Evolutionary conservation across 2,329 filamentous ascomycete genomes (phyloP).

Genomic region (Exophiala spinifera): DNA sequence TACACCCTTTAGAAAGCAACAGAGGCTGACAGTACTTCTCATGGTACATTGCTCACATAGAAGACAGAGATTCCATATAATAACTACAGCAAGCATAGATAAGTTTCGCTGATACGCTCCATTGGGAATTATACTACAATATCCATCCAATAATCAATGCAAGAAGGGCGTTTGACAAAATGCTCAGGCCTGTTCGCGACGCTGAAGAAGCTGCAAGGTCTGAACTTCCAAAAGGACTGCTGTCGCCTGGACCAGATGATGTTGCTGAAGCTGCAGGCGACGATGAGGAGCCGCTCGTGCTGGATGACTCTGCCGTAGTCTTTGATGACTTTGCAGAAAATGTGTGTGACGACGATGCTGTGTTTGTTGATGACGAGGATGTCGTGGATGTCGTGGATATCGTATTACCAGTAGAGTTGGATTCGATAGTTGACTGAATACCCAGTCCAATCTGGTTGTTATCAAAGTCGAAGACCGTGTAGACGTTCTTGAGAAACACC

Average conservation of each 20-base stretch:
- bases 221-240: constrained; percentile 18
- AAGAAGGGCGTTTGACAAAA: constrained; percentile 5
- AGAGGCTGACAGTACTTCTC: no score
- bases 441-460: constrained; percentile 37
- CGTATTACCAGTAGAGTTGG: constrained; percentile 39
- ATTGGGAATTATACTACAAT: constrained; percentile 13
- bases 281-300: constrained; percentile 12
- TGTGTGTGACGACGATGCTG: background rate
- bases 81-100: background rate
- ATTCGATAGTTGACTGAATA: constrained; percentile 29
- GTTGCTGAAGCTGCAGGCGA: constrained; percentile 2
- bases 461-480: constrained; percentile 78
- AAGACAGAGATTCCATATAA: background rate
- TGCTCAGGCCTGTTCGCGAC: background rate
- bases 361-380: background rate
- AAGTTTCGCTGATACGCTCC: background rate
- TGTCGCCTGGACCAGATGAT: constrained; percentile 11
- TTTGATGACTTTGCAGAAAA: constrained; percentile 6
- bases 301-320: constrained; percentile 1
- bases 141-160: constrained; percentile 14
- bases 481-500: constrained; percentile 86
- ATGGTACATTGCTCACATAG: background rate
- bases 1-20: no score
- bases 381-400: constrained; percentile 5
- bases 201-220: background rate